Conservation (phyloP, 202 grass and related monocot genomes). For the Panicum virgatum region DNA sequence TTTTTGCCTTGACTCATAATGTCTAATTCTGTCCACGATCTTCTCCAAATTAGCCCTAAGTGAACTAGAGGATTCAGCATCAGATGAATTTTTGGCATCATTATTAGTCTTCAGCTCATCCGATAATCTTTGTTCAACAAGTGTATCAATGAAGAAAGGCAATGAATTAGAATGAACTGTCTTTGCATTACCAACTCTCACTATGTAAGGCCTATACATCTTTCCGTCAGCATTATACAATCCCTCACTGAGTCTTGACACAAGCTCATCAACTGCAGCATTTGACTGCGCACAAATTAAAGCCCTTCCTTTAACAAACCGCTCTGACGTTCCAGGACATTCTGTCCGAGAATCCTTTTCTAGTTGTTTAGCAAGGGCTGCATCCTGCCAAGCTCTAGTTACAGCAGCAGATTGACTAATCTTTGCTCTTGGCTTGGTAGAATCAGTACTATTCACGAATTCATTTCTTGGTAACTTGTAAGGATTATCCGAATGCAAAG, state of each 20-base stretch:
- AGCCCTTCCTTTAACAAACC: conserved; percentile 66
- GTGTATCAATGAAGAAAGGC: conserved; percentile 90
- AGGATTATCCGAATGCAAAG: conserved; percentile 48
- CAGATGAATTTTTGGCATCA: conserved; percentile 50
- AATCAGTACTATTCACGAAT: conserved; percentile 35
- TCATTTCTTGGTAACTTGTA: conserved; percentile 49
- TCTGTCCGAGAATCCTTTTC: conserved; percentile 71
- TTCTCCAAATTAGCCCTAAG: conserved; percentile 88
- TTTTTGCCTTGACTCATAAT: conserved; percentile 83
- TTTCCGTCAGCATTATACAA: conserved; percentile 60
- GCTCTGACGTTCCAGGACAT: conserved; percentile 47
- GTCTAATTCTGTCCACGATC: conserved; percentile 79
- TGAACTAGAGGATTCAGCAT: conserved; percentile 69
- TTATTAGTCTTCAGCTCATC: conserved; percentile 62
- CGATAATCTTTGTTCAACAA: conserved; percentile 80
- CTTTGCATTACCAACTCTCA: conserved; percentile 90
- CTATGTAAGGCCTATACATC: conserved; percentile 82
- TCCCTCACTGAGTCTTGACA: conserved; percentile 80
- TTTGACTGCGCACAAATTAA: conserved; percentile 93
- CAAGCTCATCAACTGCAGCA: conserved; percentile 95
- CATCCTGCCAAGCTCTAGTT: conserved; percentile 89
- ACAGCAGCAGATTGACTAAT: conserved; percentile 69
- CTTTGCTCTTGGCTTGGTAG: conserved; percentile 56
- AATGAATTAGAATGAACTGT: conserved; percentile 88
- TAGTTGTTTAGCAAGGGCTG: conserved; percentile 78